Percentiles rank a stretch among this genome's conserved stretches.
These are phyloP conservation scores for Trifolium subterraneum DNA, from an alignment of 306 rosid genomes.

Conservation along the genomic window DNA sequence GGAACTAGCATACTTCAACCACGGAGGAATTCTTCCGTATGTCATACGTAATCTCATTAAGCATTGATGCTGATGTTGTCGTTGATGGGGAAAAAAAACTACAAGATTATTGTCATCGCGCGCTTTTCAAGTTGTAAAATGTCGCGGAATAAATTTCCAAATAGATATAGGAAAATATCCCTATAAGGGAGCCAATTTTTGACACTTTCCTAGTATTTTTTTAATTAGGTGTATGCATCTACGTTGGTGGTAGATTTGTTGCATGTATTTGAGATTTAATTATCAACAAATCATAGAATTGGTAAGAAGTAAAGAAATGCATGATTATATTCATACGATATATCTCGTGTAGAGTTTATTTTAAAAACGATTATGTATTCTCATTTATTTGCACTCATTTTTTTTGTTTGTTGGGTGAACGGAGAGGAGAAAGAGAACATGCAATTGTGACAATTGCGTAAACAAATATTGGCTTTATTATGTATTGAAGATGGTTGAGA, in stretches of 20 bases:
- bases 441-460: no score
- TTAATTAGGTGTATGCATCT: neutral
- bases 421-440: no score
- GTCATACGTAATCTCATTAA: constrained; percentile 69
- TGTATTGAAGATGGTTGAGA: no score
- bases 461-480: no score
- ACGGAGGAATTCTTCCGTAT: constrained; percentile 93
- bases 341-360: no score
- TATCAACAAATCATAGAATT: neutral
- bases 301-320: neutral
- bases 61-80: constrained; percentile 56
- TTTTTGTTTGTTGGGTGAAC: no score
- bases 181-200: constrained; percentile 39
- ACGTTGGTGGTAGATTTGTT: neutral
- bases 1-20: constrained; percentile 81
- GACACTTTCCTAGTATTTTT: constrained; percentile 3
- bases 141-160: constrained; percentile 43
- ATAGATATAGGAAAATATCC: constrained; percentile 38
- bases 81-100: constrained; percentile 28
- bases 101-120: neutral
- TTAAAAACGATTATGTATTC: no score
- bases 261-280: neutral
- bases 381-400: no score
- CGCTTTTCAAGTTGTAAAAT: constrained; percentile 37
- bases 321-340: neutral